Evolutionary conservation across 331 rosid genomes (phyloP), one percentile per base, ranked within the genome.

Genomic region (Acacia concinna): DNA sequence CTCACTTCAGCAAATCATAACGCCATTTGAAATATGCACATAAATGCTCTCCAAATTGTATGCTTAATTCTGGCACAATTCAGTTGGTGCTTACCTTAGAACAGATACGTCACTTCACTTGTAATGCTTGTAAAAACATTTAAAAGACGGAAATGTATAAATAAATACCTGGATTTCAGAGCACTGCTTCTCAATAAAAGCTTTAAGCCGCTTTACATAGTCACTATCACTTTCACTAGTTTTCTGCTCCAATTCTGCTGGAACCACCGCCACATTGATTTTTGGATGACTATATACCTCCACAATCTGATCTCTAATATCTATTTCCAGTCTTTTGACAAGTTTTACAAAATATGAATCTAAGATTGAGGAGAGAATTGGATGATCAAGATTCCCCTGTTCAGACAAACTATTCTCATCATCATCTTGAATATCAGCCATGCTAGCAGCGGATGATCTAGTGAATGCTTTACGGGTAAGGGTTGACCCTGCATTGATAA

Each of bases 161-260:
- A 74, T 3, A 40, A 68, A 81, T 89, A 92, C 98, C 99, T 90
- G 97, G 60, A 95, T 91, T 85, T 95, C 99, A 46, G 92, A 86
- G 90, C 92, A 89, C 73, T 93, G 99, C 89, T 91, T 90, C 87
- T 95, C 97, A 74, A 91, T 85, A 88, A 95, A 95, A 60, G 81
- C 83, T 82, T 91, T 90, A 78, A 95, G 90, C 87, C 98, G 88
- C 88, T 90, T 93, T 56, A 90, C 73, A 77, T 95, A 95, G 82
- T 91, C 96, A 9, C 84, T 80, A 52, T 93, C 98, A 82, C 83
- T 83, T 87, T 93, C 99, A 65, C 89, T 88, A 8, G 86, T 85
- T 80, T 83, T 90, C 86, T 91, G 98, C 74, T 93, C 99, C 86
- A 95, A 67, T 52, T 95, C 98, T 37, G 94, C 97, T 8, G 99